Evolutionary conservation across 805 yeast genomes (phyloP).

Genomic region (Hanseniaspora taiwanica): DNA sequence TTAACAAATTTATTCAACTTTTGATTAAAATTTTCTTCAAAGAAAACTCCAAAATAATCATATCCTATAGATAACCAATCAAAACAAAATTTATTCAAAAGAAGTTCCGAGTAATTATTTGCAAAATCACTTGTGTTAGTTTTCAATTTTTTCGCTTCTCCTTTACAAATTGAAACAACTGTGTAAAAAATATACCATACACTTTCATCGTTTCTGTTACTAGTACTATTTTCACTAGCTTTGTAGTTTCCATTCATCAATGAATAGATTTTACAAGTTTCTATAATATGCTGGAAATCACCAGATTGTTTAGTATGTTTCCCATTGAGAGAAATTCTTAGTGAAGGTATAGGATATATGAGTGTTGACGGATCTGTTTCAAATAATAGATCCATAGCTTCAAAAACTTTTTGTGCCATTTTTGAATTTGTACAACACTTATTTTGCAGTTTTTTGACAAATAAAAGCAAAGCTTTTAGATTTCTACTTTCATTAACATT

Average conservation of each 20-base stretch:
- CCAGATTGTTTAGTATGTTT: too few species aligned
- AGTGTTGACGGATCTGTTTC: neutral
- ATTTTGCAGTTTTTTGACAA: neutral
- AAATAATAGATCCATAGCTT: neutral
- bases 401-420: neutral
- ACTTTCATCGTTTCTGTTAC: neutral
- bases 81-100: neutral
- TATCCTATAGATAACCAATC: constrained; percentile 5
- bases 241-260: too few species aligned
- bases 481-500: neutral
- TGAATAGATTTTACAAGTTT: too few species aligned
- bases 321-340: neutral
- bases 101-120: too few species aligned
- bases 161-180: constrained; percentile 1
- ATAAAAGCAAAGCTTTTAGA: neutral
- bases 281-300: too few species aligned
- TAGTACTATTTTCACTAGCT: too few species aligned
- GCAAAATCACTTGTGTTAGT: neutral
- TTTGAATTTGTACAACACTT: neutral
- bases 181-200: constrained; percentile 3
- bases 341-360: neutral
- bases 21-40: constrained; percentile 1
- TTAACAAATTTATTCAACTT: neutral
- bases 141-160: neutral
- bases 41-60: constrained; percentile 4